phyloP scores from a whole-genome alignment of 1,284 basidiomycete genomes.

The Rhodotorula sp. region DNA sequence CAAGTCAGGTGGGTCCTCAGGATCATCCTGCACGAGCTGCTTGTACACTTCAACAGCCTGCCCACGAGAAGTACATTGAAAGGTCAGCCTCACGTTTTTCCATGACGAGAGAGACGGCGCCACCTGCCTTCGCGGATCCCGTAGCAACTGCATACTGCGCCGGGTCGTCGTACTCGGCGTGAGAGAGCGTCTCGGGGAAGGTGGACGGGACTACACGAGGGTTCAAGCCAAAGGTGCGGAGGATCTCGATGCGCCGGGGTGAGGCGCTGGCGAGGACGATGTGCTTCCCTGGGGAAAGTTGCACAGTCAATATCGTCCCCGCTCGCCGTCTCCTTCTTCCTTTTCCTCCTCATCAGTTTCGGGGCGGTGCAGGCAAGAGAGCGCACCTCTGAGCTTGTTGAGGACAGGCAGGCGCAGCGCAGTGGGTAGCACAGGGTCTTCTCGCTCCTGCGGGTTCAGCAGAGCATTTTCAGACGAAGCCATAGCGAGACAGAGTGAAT shows the following conservation, averaged over 20 bases:
- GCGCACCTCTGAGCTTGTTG: slow-evolving; percentile 58
- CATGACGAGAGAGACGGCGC: background rate
- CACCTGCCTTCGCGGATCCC: slow-evolving; percentile 73
- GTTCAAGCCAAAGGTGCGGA: slow-evolving; percentile 74
- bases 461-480: background rate
- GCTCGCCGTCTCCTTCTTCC: background rate
- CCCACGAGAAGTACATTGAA: background rate
- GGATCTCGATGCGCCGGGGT: slow-evolving; percentile 79
- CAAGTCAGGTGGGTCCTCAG: slow-evolving; percentile 83
- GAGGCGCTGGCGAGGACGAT: slow-evolving; percentile 82
- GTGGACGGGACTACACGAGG: slow-evolving; percentile 86
- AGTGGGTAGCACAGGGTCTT: slow-evolving; percentile 21
- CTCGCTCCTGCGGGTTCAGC: background rate
- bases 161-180: slow-evolving; percentile 66
- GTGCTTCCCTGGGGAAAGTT: slow-evolving; percentile 20
- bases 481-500: background rate
- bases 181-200: slow-evolving; percentile 77
- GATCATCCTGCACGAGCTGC: slow-evolving; percentile 70
- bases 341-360: background rate
- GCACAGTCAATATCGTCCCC: background rate
- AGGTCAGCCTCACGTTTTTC: too few species aligned
- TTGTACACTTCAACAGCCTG: slow-evolving; percentile 87
- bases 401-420: slow-evolving; percentile 51
- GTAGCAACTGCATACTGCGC: slow-evolving; percentile 94
- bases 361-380: too few species aligned